Percentiles rank a stretch among this genome's conserved stretches.
phyloP scores from a whole-genome alignment of 2,329 filamentous ascomycete species.

The Fonsecaea pugnacius region DNA sequence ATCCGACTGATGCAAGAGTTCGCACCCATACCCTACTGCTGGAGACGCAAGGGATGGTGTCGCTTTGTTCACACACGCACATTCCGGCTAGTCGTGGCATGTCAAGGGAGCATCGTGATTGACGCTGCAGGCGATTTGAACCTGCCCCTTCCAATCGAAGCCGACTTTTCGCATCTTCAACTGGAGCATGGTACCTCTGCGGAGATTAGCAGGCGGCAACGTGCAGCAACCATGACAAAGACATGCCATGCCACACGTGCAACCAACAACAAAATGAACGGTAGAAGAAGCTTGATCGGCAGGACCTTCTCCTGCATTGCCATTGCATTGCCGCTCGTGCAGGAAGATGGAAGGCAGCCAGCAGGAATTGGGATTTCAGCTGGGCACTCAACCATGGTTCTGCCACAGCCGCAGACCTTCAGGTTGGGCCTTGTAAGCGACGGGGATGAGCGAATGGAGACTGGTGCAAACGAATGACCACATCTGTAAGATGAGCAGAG shows the following conservation, averaged over 20 bases:
- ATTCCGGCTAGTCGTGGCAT: constrained; percentile 19
- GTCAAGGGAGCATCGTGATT: constrained; percentile 21
- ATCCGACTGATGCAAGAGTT: not conserved
- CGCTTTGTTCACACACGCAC: constrained; percentile 8
- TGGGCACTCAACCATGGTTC: constrained; percentile 32
- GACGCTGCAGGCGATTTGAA: constrained; percentile 4
- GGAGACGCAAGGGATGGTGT: constrained; percentile 21
- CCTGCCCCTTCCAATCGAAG: constrained; percentile 22
- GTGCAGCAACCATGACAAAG: constrained; percentile 35
- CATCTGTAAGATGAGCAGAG: constrained; percentile 28
- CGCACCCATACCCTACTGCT: not conserved
- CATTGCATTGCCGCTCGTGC: constrained; percentile 10
- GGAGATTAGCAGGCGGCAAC: constrained; percentile 34
- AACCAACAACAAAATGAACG: constrained; percentile 27
- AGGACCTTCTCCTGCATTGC: constrained; percentile 16
- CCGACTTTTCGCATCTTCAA: constrained; percentile 10
- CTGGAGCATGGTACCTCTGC: constrained; percentile 18
- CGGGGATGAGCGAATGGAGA: constrained; percentile 18
- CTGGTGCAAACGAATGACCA: constrained; percentile 26
- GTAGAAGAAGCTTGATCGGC: constrained; percentile 12
- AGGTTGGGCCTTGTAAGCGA: constrained; percentile 21
- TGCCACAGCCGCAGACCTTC: constrained; percentile 20
- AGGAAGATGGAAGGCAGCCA: constrained; percentile 26
- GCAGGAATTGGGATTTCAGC: constrained; percentile 36
- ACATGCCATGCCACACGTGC: constrained; percentile 33